phyloP scores from a whole-genome alignment of 139 green algal genomes.

The Chlamydomonas eustigma region DNA sequence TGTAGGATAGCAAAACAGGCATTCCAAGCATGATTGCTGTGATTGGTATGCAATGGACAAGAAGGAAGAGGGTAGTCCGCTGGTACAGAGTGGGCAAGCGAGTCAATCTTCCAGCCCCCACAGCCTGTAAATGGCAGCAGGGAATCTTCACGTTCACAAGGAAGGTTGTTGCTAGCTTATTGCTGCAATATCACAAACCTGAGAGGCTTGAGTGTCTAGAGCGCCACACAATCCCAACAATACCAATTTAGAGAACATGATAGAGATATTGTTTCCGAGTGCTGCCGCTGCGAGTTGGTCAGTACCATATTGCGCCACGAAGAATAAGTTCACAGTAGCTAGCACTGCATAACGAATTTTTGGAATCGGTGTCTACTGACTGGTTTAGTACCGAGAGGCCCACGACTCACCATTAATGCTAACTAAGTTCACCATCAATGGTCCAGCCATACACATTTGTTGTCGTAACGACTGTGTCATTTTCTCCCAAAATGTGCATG shows the following conservation, averaged over 20 bases:
- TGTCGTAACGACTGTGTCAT: background rate
- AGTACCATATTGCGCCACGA: constrained; percentile 18
- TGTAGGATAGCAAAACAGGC: background rate
- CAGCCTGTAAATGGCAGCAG: constrained; percentile 10
- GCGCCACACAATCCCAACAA: constrained; percentile 26
- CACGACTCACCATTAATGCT: constrained; percentile 2
- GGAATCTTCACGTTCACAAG: background rate
- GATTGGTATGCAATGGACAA: constrained; percentile 17
- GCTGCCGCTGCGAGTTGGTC: constrained; percentile 16
- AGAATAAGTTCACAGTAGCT: constrained; percentile 16
- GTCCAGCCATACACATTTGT: background rate
- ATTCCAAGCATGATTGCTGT: constrained; percentile 9
- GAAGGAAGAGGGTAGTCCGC: constrained; percentile 26
- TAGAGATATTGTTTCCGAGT: constrained; percentile 23
- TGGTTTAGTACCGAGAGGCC: background rate
- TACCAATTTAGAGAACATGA: constrained; percentile 19
- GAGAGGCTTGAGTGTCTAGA: constrained; percentile 25
- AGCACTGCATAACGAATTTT: background rate
- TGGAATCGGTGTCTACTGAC: background rate
- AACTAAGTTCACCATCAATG: background rate
- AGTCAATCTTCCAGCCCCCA: constrained; percentile 20
- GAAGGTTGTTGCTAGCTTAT: no score
- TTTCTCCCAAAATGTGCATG: background rate
- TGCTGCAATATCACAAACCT: no score
- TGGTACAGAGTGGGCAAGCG: constrained; percentile 20